phyloP scores from a whole-genome alignment of 2,329 filamentous ascomycete species.

The Aphanoascus verrucosus region DNA sequence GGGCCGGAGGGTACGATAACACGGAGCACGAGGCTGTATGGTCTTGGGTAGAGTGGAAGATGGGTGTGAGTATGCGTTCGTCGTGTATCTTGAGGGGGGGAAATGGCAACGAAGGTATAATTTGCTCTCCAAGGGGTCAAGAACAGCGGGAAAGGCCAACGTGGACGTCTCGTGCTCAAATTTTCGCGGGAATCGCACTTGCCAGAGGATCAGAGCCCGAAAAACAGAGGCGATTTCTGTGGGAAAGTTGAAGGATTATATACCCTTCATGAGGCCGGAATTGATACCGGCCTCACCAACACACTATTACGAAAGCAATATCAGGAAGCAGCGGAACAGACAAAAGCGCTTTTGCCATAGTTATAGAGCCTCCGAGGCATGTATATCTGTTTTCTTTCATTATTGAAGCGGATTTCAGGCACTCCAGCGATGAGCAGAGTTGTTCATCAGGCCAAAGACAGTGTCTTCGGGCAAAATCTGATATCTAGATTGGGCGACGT shows the following conservation, averaged over 20 bases:
- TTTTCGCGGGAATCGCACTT: conserved; percentile 3
- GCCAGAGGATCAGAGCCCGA: conserved; percentile 7
- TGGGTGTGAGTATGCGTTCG: neutral
- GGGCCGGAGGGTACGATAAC: neutral
- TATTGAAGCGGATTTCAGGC: neutral
- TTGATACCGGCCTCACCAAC: conserved; percentile 36
- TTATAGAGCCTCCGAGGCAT: neutral
- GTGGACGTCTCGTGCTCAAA: neutral
- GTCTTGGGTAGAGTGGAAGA: neutral
- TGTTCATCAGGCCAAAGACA: neutral
- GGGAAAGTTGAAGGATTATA: conserved; percentile 28
- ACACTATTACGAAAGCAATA: conserved; percentile 27
- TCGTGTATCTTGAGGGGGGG: neutral
- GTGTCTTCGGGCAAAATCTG: neutral
- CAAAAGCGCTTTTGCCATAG: neutral
- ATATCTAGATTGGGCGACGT: conserved; percentile 1
- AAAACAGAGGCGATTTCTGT: conserved; percentile 13
- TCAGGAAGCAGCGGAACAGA: conserved; percentile 14
- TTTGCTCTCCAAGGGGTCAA: neutral
- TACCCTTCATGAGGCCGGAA: conserved; percentile 35
- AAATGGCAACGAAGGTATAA: neutral
- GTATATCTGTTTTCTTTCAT: neutral
- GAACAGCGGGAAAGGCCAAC: conserved; percentile 2
- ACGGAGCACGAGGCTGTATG: neutral
- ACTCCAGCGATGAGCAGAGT: neutral